Percentiles rank a stretch among this genome's conserved stretches.
These are phyloP conservation scores for Kwoniella shandongensis DNA, from an alignment of 768 basidiomycete species.

Conservation along the genomic window DNA sequence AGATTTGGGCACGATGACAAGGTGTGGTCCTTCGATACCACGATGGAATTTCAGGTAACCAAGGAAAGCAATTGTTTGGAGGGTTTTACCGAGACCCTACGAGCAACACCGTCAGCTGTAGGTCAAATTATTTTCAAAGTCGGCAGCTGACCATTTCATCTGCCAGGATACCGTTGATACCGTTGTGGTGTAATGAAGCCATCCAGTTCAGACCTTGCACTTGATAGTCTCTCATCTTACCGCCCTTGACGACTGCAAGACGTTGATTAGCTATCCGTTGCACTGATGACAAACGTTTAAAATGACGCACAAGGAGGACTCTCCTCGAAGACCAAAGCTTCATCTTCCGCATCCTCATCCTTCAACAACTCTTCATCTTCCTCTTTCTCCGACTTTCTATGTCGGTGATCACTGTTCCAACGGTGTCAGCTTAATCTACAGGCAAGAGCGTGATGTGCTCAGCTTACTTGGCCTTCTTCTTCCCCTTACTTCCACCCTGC, in stretches of 20 bases:
- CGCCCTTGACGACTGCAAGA: slow-evolving; percentile 71
- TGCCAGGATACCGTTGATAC: slow-evolving; percentile 92
- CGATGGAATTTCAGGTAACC: slow-evolving; percentile 87
- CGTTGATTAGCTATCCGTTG: background rate
- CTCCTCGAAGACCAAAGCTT: slow-evolving; percentile 90
- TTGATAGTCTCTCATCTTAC: slow-evolving; percentile 89
- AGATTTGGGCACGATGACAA: slow-evolving; percentile 97
- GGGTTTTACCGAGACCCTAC: slow-evolving; percentile 94
- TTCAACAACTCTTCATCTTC: slow-evolving; percentile 94
- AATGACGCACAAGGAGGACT: slow-evolving; percentile 76
- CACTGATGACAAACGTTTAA: background rate
- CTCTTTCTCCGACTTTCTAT: slow-evolving; percentile 95
- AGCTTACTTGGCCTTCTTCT: slow-evolving; percentile 74
- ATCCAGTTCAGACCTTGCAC: slow-evolving; percentile 96
- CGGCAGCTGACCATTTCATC: slow-evolving; percentile 78
- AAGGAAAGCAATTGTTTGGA: slow-evolving; percentile 96
- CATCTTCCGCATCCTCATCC: slow-evolving; percentile 82
- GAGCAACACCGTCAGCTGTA: background rate
- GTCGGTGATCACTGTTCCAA: slow-evolving; percentile 71
- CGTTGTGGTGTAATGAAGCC: slow-evolving; percentile 93
- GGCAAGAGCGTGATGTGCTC: background rate
- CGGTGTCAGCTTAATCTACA: slow-evolving; percentile 4
- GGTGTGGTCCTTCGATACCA: slow-evolving; percentile 75
- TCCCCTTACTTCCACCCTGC: slow-evolving; percentile 69
- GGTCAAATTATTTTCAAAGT: background rate